Evolutionary conservation across 345 rosid species (phyloP).

Genomic region (Eutrema japonicum): DNA sequence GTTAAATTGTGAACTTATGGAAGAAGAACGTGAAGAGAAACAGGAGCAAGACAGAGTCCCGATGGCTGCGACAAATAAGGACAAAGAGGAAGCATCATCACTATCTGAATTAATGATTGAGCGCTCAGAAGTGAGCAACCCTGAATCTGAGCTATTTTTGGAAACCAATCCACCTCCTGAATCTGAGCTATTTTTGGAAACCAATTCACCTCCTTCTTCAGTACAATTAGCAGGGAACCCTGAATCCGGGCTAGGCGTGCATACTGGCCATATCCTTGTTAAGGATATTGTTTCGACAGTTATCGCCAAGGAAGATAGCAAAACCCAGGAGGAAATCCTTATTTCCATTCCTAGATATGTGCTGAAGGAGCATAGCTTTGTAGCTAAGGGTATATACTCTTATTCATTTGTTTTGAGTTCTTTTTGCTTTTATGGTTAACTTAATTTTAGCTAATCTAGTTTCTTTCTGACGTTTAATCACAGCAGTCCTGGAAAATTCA

Average conservation of each 20-base stretch:
- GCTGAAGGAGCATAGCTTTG: background rate
- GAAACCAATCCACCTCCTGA: slow-evolving; percentile 7
- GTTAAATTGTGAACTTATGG: slow-evolving; percentile 3
- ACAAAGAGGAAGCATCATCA: slow-evolving; percentile 4
- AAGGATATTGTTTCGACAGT: slow-evolving; percentile 14
- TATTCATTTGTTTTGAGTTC: background rate
- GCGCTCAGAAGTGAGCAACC: slow-evolving; percentile 3
- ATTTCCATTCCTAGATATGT: background rate
- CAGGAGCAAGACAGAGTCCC: background rate
- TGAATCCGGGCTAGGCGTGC: background rate
- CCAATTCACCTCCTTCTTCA: too few relatives aligned
- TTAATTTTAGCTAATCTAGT: background rate
- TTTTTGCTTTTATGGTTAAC: background rate
- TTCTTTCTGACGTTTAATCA: slow-evolving; percentile 9
- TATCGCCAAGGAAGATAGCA: slow-evolving; percentile 3
- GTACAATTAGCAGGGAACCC: too few relatives aligned
- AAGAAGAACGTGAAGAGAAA: slow-evolving; percentile 6
- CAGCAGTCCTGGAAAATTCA: slow-evolving; percentile 16
- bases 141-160: background rate
- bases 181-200: too few relatives aligned
- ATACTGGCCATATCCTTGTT: slow-evolving; percentile 1
- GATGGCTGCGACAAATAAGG: background rate
- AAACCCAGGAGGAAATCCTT: background rate
- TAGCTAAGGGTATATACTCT: slow-evolving; percentile 10
- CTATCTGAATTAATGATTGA: background rate